Evolutionary conservation across 1,139 yeast species (phyloP), one percentile per base, ranked within the genome.

Genomic region (Taphrina deformans): DNA sequence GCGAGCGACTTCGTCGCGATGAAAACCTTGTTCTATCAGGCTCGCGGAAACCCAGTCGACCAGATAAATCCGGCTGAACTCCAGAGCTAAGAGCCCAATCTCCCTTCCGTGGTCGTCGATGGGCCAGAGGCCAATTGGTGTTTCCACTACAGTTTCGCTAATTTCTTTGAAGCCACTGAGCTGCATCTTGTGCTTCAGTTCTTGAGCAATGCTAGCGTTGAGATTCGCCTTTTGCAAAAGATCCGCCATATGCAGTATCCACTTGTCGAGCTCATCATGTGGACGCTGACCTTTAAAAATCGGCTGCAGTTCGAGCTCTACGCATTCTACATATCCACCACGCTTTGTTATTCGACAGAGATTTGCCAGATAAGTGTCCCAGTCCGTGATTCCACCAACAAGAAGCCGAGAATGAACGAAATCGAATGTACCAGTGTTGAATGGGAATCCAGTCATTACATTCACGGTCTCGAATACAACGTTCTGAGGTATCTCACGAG

Each of bases 381-480:
- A 67, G 41, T 62, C 55, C 1, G 65, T 66, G 55, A 67, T 61
- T 21, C 65, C 68, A 38, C 63, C 58, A 18, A 50, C 26, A 21
- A 66, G 23, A 18, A 45, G 61, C n/a, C 69, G 61, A 16, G 69
- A 65, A 44, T 67, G 69, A 18, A 67, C 46, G 44, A 66, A 61
- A 58, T 67, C 69, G 38, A 56, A 67, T 7, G 63, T 31, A 23
- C 48, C 53, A 21, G 59, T 56, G 6, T 41, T 56, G 62, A 56
- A 66, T 9, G 69, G 69, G 40, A 67, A 45, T 31, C 63, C 56
- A 12, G 60, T 40, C 59, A 66, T 66, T n/a, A 63, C 69, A 48
- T 67, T 67, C 51, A 65, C 68, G 27, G 61, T 51, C 38, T 55
- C 62, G 33, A 67, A 66, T 4, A 46, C 41, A 23, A 65, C 69